Evolutionary conservation across 2,329 filamentous ascomycete species (phyloP).

Genomic region (Colletotrichum tanaceti): DNA sequence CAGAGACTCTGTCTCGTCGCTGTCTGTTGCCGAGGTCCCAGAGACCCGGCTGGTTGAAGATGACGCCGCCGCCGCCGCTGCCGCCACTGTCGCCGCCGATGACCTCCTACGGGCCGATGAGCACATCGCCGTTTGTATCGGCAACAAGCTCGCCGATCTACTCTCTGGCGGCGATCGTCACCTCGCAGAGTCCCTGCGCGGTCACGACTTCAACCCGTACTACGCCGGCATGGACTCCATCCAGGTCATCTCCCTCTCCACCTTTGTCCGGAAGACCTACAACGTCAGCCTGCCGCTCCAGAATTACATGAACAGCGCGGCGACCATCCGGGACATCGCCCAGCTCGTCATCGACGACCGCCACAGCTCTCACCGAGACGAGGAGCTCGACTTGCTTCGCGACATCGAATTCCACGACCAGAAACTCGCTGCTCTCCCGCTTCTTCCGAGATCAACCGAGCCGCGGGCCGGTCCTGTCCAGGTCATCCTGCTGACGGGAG

Average conservation of each 20-base stretch:
- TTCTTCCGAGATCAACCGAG: background rate
- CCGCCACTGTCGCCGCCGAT: no score
- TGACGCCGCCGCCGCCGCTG: background rate
- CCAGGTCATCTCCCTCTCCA: conserved; percentile 32
- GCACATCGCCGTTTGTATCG: conserved; percentile 18
- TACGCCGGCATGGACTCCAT: conserved; percentile 36
- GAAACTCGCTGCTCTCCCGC: background rate
- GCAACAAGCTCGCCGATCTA: conserved; percentile 24
- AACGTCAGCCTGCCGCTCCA: conserved; percentile 23
- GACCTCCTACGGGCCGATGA: conserved; percentile 7
- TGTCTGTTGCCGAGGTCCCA: background rate
- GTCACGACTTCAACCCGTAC: conserved; percentile 30
- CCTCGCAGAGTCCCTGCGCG: conserved; percentile 2
- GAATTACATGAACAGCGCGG: conserved; percentile 30
- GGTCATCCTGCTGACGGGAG: conserved; percentile 35
- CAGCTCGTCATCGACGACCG: conserved; percentile 16
- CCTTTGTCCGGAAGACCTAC: conserved; percentile 22
- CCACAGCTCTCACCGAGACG: background rate
- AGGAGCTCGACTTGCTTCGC: conserved; percentile 10
- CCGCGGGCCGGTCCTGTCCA: background rate
- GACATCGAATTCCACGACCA: conserved; percentile 23
- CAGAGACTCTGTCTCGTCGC: background rate
- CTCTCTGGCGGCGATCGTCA: conserved; percentile 13
- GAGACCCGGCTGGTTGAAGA: background rate
- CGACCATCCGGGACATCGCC: conserved; percentile 25